A percentile compares a stretch with the other conserved stretches of the same genome.
Conservation (phyloP, 2,329 filamentous ascomycete species). For the Parastagonospora avenae region DNA sequence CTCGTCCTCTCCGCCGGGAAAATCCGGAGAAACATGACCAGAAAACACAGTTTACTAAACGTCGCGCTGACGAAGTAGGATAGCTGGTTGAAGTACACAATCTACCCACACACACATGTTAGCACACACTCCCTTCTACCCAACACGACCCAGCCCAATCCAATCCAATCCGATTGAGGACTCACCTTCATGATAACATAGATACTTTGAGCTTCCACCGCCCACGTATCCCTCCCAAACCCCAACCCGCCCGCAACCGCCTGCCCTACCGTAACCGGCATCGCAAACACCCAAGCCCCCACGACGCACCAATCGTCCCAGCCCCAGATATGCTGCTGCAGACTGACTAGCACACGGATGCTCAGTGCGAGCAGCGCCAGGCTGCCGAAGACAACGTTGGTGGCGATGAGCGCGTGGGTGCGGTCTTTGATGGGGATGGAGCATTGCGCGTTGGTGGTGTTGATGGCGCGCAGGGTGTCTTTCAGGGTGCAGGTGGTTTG, state of each 20-base stretch:
- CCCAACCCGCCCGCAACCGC: conserved; percentile 33
- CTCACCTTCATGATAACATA: conserved; percentile 18
- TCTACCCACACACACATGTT: neutral
- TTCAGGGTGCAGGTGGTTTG: conserved; percentile 15
- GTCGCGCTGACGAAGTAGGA: conserved; percentile 32
- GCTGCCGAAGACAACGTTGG: conserved; percentile 12
- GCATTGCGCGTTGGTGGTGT: conserved; percentile 45
- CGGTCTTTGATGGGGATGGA: conserved; percentile 42
- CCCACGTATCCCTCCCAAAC: conserved; percentile 59
- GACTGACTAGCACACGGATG: conserved; percentile 26
- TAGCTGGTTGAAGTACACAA: conserved; percentile 22
- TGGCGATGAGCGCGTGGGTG: conserved; percentile 33
- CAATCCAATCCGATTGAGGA: neutral
- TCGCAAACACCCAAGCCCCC: conserved; percentile 9
- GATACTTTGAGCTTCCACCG: conserved; percentile 47
- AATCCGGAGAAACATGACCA: conserved; percentile 34
- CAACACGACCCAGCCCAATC: too few relatives aligned
- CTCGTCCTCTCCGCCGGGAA: conserved; percentile 22
- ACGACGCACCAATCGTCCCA: conserved; percentile 18
- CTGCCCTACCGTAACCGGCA: conserved; percentile 17
- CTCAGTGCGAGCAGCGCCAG: conserved; percentile 41
- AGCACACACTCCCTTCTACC: too few relatives aligned
- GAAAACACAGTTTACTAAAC: conserved; percentile 27
- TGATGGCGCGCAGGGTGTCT: conserved; percentile 38
- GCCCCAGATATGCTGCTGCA: conserved; percentile 11